Percentiles rank a stretch among this genome's conserved stretches.
Evolutionary conservation across 2,329 filamentous ascomycete species (phyloP).

Genomic region (Elsinoe fawcettii): DNA sequence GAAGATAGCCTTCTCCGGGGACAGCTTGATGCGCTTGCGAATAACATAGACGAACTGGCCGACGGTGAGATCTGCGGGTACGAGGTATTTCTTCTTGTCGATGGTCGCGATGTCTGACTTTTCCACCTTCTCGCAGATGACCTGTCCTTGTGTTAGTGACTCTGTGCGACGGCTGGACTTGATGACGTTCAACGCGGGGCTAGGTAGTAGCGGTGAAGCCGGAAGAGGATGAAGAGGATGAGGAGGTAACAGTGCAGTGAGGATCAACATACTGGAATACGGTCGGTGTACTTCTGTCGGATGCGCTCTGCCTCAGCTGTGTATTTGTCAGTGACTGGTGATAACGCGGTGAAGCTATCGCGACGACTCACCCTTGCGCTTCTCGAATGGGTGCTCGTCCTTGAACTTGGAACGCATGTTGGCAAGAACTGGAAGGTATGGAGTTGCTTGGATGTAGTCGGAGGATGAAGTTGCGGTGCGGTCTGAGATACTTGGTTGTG

Average conservation of each 20-base stretch:
- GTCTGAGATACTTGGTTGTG: not conserved
- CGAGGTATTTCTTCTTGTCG: conserved; percentile 99
- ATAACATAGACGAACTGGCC: conserved; percentile 99
- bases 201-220: conserved; percentile 12
- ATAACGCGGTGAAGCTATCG: not conserved
- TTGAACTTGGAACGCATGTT: conserved; percentile 99
- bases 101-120: conserved; percentile 99
- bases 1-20: conserved; percentile 99
- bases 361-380: conserved; percentile 64
- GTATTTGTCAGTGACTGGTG: conserved; percentile 13
- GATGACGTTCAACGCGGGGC: conserved; percentile 6
- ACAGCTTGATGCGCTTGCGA: conserved; percentile 98
- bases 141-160: conserved; percentile 46
- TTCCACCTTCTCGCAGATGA: conserved; percentile 99
- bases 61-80: conserved; percentile 93
- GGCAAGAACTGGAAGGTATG: conserved; percentile 25
- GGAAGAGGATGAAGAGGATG: not conserved
- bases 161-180: not conserved
- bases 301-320: conserved; percentile 92
- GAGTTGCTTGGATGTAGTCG: conserved; percentile 4
- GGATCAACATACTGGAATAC: conserved; percentile 74
- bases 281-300: conserved; percentile 96
- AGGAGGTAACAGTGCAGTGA: conserved; percentile 17
- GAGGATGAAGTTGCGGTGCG: not conserved
- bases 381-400: conserved; percentile 99